Percentiles rank a stretch among this genome's conserved stretches.
phyloP scores from a whole-genome alignment of 2,329 filamentous ascomycete genomes.

The Samsoniella hepiali region DNA sequence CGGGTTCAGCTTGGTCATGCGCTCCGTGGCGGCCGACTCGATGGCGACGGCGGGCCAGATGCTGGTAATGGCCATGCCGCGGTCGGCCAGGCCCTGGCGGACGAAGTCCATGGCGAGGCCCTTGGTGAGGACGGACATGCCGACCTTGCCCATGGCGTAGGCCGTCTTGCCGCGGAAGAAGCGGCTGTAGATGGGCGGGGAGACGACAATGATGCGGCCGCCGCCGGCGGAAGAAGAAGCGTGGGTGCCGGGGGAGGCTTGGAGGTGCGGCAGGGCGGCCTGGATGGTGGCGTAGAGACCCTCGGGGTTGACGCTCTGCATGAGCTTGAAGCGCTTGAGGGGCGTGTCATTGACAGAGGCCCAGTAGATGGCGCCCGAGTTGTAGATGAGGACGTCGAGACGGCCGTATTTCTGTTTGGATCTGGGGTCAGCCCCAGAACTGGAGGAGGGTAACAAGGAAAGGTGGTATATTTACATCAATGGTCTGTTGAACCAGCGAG shows the following conservation, averaged over 20 bases:
- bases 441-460: not conserved
- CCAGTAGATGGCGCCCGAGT: constrained; percentile 85
- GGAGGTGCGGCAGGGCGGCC: constrained; percentile 63
- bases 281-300: constrained; percentile 73
- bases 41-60: constrained; percentile 79
- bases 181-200: constrained; percentile 78
- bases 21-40: constrained; percentile 69
- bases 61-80: constrained; percentile 69
- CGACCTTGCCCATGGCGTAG: constrained; percentile 76
- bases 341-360: constrained; percentile 69
- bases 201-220: constrained; percentile 72
- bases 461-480: constrained; percentile 32
- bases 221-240: constrained; percentile 37
- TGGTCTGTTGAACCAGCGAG: constrained; percentile 54
- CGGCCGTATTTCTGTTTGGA: constrained; percentile 49
- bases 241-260: constrained; percentile 21
- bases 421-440: not conserved
- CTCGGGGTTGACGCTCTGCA: constrained; percentile 72
- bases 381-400: constrained; percentile 76
- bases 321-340: constrained; percentile 71
- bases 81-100: constrained; percentile 55
- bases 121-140: constrained; percentile 77
- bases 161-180: constrained; percentile 85
- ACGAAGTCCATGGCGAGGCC: constrained; percentile 79
- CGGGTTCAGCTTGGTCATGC: constrained; percentile 44